A percentile compares a stretch with the other conserved stretches of the same genome.
Conservation (phyloP, 2,329 filamentous ascomycete genomes). For the Cladosporium halotolerans region DNA sequence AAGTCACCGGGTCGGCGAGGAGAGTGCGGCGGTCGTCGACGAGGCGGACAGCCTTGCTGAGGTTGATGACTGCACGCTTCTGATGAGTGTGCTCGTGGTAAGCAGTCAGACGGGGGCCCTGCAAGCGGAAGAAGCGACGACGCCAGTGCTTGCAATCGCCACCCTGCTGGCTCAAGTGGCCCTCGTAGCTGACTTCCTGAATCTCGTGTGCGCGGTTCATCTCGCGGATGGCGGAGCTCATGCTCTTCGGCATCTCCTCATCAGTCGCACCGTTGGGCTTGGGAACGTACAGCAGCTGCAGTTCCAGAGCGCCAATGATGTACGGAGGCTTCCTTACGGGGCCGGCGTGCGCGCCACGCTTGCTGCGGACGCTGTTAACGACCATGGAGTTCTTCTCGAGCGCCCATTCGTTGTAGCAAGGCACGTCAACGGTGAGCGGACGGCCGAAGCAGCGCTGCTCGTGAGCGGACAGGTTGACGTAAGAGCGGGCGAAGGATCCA, state of each 20-base stretch:
- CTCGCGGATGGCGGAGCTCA: conserved; percentile 93
- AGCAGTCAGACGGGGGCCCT: conserved; percentile 84
- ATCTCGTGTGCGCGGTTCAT: conserved; percentile 83
- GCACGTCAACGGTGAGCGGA: conserved; percentile 79
- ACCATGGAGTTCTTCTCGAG: conserved; percentile 68
- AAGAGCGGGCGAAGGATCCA: conserved; percentile 89
- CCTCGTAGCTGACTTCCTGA: conserved; percentile 69
- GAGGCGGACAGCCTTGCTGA: conserved; percentile 83
- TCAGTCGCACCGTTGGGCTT: conserved; percentile 80
- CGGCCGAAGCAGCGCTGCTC: conserved; percentile 83
- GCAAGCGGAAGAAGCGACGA: conserved; percentile 91
- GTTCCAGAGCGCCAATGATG: conserved; percentile 86
- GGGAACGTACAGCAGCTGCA: conserved; percentile 91
- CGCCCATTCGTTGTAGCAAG: conserved; percentile 98
- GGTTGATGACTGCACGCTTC: conserved; percentile 92
- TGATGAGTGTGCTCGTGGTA: conserved; percentile 95
- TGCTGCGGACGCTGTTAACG: conserved; percentile 88
- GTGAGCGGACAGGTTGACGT: conserved; percentile 89
- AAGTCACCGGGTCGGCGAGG: conserved; percentile 68
- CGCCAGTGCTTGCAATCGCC: conserved; percentile 99
- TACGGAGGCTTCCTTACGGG: conserved; percentile 83
- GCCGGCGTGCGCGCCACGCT: conserved; percentile 47
- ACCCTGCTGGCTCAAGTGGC: conserved; percentile 89
- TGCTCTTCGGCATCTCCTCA: conserved; percentile 98
- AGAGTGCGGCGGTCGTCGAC: conserved; percentile 86